phyloP scores from a whole-genome alignment of 2,329 filamentous ascomycete species.

The Apiospora koreana region DNA sequence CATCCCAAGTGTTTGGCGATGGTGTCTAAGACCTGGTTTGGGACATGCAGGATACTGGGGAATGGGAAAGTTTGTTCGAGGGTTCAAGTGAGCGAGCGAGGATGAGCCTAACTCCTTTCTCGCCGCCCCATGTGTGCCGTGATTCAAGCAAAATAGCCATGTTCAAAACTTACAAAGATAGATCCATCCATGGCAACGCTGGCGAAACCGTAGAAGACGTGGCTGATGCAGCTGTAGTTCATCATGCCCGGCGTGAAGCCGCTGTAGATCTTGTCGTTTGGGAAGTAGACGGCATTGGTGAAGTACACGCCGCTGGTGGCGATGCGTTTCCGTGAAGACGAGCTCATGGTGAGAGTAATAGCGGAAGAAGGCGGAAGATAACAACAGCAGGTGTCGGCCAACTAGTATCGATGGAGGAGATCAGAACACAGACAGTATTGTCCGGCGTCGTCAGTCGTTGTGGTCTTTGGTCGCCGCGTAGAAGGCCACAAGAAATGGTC shows the following conservation, averaged over 20 bases:
- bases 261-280: constrained; percentile 75
- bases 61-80: neutral
- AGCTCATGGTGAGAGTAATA: constrained; percentile 34
- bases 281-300: constrained; percentile 81
- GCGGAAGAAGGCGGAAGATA: neutral
- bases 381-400: neutral
- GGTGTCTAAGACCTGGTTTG: neutral
- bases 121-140: neutral
- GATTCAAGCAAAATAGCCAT: neutral
- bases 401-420: neutral
- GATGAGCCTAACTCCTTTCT: constrained; percentile 10
- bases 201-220: constrained; percentile 83
- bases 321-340: constrained; percentile 46
- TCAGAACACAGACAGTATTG: neutral
- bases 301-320: constrained; percentile 54
- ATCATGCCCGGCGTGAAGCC: constrained; percentile 73
- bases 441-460: neutral
- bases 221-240: constrained; percentile 75
- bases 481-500: neutral
- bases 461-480: neutral
- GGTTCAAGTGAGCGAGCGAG: neutral
- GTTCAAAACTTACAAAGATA: constrained; percentile 63
- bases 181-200: constrained; percentile 71
- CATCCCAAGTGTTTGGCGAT: neutral
- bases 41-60: too few species aligned